Base-by-base conservation (phyloP, 2,329 filamentous ascomycete species). In the Microsporum canis region DNA sequence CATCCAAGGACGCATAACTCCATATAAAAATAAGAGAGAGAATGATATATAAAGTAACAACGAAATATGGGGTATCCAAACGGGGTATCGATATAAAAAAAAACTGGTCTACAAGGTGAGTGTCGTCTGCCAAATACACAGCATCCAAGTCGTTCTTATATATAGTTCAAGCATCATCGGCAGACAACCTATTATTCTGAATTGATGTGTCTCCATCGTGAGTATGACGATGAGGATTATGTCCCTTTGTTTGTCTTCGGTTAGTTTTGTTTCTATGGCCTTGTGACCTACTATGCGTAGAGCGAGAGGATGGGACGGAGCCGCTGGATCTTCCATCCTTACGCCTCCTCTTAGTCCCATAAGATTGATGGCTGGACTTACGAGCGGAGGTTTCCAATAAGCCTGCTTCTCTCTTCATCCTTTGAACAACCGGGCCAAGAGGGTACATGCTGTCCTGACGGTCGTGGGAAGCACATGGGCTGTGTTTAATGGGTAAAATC, bases 401-500 rank as follows among this genome's bases (percentile, higher is more conserved):
- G 7, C 76, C 76, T n/a, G 73, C 74, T 61, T 77, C 73, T 55
- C 69, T 73, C 66, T 80, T 82, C 60, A 89, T 69, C 33, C 79
- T 71, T 34, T 81, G 74, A 2, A 92, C 78, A 2, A 84, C 77
- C 3, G 80, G 80, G 0, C 88, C 88, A 68, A 88, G 77, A 12
- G 81, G 79, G 70, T 88, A 95, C 61, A 88, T 83, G 67, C 88
- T 86, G 63, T 82, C 79, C 62, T 79, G 78, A 65, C 79, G 81
- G 55, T 84, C 84, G 67, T 91, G 88, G 59, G 82, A 81, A 58
- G 81, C 81, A 71, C 88, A 92, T 0, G 92, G 92, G 3, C 88
- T 90, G 62, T 82, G 80, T 61, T 79, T 83, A 38, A 95, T 71
- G 0, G 92, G 92, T 1, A 96, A 74, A 10, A 96, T 69, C 91